Percentiles rank a stretch among this genome's conserved stretches.
Evolutionary conservation across 495 filamentous ascomycete genomes (phyloP).

Genomic region (Xeromyces bisporus): DNA sequence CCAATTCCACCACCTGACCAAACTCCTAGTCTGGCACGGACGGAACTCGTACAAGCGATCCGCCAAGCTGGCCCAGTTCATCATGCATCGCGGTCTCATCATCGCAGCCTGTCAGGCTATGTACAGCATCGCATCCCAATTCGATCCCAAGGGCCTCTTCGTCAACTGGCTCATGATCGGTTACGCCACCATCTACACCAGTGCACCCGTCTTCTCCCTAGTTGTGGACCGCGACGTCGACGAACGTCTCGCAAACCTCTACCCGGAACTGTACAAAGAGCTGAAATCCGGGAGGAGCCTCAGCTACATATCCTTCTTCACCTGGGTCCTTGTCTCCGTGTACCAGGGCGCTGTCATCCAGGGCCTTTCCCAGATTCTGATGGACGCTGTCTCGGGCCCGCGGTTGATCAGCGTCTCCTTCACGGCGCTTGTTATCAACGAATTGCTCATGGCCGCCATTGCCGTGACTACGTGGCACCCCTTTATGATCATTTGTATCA

Average conservation of each 20-base stretch:
- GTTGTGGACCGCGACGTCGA: conserved; percentile 93
- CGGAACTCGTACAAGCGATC: conserved; percentile 91
- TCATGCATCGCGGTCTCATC: conserved; percentile 92
- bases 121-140: conserved; percentile 80
- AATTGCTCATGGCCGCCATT: conserved; percentile 90
- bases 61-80: conserved; percentile 92
- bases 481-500: conserved; percentile 69
- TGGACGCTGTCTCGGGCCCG: conserved; percentile 47
- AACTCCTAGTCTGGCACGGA: conserved; percentile 95
- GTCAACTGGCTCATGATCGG: conserved; percentile 95
- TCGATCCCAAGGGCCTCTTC: conserved; percentile 88
- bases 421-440: conserved; percentile 83
- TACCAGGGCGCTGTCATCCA: conserved; percentile 95
- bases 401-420: conserved; percentile 83
- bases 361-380: conserved; percentile 72
- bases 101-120: conserved; percentile 93
- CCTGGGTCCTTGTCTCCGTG: conserved; percentile 88
- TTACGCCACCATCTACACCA: conserved; percentile 93
- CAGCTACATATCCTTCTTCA: conserved; percentile 85
- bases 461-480: conserved; percentile 96
- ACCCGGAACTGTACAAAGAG: conserved; percentile 96
- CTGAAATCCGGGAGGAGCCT: conserved; percentile 69
- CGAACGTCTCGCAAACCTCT: conserved; percentile 79
- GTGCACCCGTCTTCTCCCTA: conserved; percentile 84
- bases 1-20: conserved; percentile 91